phyloP scores from a whole-genome alignment of 495 filamentous ascomycete genomes.

The Hamigera avellanea region DNA sequence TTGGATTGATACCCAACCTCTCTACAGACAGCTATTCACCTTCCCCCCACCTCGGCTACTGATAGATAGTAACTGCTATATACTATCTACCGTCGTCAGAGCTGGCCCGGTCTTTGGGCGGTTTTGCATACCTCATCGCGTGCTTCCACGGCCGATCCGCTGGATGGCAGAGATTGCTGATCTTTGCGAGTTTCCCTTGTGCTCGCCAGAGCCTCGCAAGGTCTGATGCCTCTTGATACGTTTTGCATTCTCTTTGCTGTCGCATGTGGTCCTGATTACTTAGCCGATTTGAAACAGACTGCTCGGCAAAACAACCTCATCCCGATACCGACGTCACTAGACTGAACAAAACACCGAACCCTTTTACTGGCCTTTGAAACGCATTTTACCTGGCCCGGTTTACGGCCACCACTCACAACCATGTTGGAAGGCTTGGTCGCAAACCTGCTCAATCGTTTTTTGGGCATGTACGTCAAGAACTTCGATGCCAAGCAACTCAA shows the following conservation, averaged over 20 bases:
- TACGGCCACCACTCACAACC: constrained; percentile 25
- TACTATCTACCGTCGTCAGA: neutral
- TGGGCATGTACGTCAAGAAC: constrained; percentile 99
- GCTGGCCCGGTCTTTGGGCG: too few species aligned
- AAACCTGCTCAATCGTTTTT: constrained; percentile 91
- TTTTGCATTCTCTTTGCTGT: neutral
- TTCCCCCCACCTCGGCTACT: too few species aligned
- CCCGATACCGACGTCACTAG: neutral
- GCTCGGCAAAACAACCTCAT: neutral
- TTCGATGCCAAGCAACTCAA: constrained; percentile 95
- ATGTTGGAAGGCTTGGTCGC: constrained; percentile 66
- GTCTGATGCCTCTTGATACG: constrained; percentile 1
- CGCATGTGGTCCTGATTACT: constrained; percentile 1
- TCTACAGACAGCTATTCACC: neutral
- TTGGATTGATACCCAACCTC: constrained; percentile 20
- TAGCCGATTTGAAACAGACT: neutral
- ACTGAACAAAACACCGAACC: constrained; percentile 1
- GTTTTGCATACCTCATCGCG: constrained; percentile 11
- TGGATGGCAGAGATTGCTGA: constrained; percentile 22
- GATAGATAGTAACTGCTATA: neutral
- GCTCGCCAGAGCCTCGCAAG: constrained; percentile 5
- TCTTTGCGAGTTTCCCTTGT: constrained; percentile 12
- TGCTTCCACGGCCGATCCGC: constrained; percentile 11
- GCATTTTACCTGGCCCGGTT: constrained; percentile 21
- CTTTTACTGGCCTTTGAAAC: constrained; percentile 4